Evolutionary conservation across 2,329 filamentous ascomycete species (phyloP).

Genomic region (Penicillium paneum): DNA sequence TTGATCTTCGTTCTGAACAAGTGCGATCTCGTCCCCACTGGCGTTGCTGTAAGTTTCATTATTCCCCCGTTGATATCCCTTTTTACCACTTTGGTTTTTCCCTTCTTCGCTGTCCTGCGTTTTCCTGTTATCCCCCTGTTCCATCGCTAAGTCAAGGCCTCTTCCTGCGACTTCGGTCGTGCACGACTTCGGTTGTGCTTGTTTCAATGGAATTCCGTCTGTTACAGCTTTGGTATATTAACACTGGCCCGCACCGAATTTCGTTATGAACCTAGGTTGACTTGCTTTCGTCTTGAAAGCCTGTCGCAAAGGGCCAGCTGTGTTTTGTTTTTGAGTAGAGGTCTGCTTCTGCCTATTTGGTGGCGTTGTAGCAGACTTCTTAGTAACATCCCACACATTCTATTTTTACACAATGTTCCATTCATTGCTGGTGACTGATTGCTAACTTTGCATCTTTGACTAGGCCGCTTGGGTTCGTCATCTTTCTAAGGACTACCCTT

Average conservation of each 20-base stretch:
- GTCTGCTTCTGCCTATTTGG: slow-evolving; percentile 63
- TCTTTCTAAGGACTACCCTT: slow-evolving; percentile 87
- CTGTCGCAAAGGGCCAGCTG: slow-evolving; percentile 70
- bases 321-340: slow-evolving; percentile 98
- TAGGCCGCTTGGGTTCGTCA: slow-evolving; percentile 90
- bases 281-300: slow-evolving; percentile 82
- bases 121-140: slow-evolving; percentile 29
- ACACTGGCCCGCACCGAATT: slow-evolving; percentile 67
- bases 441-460: slow-evolving; percentile 30
- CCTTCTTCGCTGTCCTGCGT: slow-evolving; percentile 12
- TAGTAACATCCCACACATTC: slow-evolving; percentile 97
- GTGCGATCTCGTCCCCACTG: slow-evolving; percentile 87
- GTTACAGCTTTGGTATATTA: slow-evolving; percentile 99
- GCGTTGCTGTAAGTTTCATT: slow-evolving; percentile 78
- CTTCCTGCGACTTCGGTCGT: slow-evolving; percentile 59
- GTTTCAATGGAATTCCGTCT: slow-evolving; percentile 74
- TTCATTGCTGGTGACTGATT: slow-evolving; percentile 28
- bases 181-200: slow-evolving; percentile 31
- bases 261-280: slow-evolving; percentile 67
- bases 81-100: slow-evolving; percentile 7
- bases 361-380: slow-evolving; percentile 76
- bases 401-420: slow-evolving; percentile 37
- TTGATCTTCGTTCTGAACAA: slow-evolving; percentile 87
- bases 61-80: slow-evolving; percentile 3
- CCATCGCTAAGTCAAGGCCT: slow-evolving; percentile 84